Evolutionary conservation across 164 flowering plant genomes (phyloP).

Genomic region (Annona cherimola): DNA sequence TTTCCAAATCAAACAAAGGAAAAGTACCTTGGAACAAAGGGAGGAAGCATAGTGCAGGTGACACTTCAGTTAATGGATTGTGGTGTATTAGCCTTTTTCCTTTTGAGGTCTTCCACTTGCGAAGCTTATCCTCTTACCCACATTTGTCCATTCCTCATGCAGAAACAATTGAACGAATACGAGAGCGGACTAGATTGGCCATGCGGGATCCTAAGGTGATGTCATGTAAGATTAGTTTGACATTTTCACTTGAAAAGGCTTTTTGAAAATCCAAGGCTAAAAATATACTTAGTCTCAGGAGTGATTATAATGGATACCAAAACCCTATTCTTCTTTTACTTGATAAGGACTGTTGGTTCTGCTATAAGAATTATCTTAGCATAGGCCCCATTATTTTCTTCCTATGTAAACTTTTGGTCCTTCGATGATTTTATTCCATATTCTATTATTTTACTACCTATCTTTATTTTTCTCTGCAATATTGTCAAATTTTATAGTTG

Average conservation of each 20-base stretch:
- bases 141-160: conserved; percentile 22
- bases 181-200: conserved; percentile 30
- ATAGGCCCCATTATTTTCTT: too few relatives aligned
- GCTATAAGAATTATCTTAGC: too few relatives aligned
- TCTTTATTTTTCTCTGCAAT: too few relatives aligned
- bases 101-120: neutral
- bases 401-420: too few relatives aligned
- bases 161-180: conserved; percentile 73
- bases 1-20: conserved; percentile 91
- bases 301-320: too few relatives aligned
- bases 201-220: conserved; percentile 41
- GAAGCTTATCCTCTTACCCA: neutral
- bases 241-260: conserved; percentile 10
- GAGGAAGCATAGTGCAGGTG: conserved; percentile 89
- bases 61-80: neutral
- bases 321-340: too few relatives aligned
- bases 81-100: neutral
- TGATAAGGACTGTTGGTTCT: too few relatives aligned
- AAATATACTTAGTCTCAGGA: neutral
- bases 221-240: conserved; percentile 35
- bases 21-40: conserved; percentile 96
- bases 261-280: neutral
- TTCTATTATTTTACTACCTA: too few relatives aligned
- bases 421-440: too few relatives aligned
- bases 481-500: too few relatives aligned